Evolutionary conservation across 140 eudicot genomes (phyloP), one percentile per base, ranked within the genome.

Genomic region (Ambrosia hybrid): DNA sequence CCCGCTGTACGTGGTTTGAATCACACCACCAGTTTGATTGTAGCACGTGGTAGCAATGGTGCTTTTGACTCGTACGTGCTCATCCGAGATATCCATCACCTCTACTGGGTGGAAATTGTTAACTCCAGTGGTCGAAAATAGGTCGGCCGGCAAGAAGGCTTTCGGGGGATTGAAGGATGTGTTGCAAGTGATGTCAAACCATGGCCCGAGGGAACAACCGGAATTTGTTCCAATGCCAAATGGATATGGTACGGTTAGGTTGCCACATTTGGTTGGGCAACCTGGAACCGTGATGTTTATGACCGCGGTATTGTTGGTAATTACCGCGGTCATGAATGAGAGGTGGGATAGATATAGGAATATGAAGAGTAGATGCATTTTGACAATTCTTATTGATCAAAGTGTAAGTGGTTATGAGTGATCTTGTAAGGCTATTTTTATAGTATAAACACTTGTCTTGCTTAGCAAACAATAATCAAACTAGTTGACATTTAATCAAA

Each of bases 211-310:
- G 65, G 83, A 74, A 46, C 84, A 80, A 5, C 52, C 78, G 0
- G 78, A 48, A 4, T 68, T 76, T 49, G 41, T 58, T 26, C 65
- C 65, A 1, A 80, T 62, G 12, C 84, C 84, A 38, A 74, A 80
- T 7, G 84, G 84, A 69, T 68, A 80, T 5, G 84, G 80, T 38
- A 80, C 66, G 1, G 68, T 61, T n/a, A 80, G 26, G 49, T 73
- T 74, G 15, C 84, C 84, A 43, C 84, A 80, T 60, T 43, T 57
- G 9, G 70, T 41, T 51, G 63, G 76, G 80, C 80, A 80, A 2
- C 68, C 72, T 1, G 76, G 76, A 41, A 57, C 9, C 56, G 79
- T 14, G 57, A 13, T 59, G 79, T 58, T 71, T 39, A 12, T 45
- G n/a, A 0, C 37, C 36, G 64, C n/a, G 14, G 65, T 12, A 34